A percentile compares a stretch with the other conserved stretches of the same genome.
Evolutionary conservation across 345 rosid genomes (phyloP).

Genomic region (Atalantia buxifolia): DNA sequence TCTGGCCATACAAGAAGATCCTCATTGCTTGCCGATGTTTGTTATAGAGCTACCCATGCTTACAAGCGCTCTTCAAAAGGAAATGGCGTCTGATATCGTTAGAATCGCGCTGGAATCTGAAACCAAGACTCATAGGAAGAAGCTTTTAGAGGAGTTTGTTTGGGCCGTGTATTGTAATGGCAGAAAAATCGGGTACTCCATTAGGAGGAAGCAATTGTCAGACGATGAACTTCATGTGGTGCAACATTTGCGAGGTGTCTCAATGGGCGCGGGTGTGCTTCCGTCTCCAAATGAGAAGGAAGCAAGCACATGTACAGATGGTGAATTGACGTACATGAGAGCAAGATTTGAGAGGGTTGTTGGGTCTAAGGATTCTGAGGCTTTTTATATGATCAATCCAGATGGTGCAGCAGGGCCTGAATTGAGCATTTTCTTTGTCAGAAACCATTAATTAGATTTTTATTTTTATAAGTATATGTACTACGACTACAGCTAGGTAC

Average conservation of each 20-base stretch:
- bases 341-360: constrained; percentile 83
- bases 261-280: constrained; percentile 97
- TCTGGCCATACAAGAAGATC: constrained; percentile 92
- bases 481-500: too few relatives aligned
- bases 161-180: constrained; percentile 97
- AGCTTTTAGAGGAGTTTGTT: constrained; percentile 79
- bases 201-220: constrained; percentile 77
- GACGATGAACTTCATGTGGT: constrained; percentile 88
- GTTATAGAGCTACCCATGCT: constrained; percentile 88
- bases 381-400: constrained; percentile 92
- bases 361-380: constrained; percentile 91
- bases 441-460: constrained; percentile 38
- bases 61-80: constrained; percentile 67
- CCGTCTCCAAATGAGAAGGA: constrained; percentile 67
- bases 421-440: constrained; percentile 83
- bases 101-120: constrained; percentile 90
- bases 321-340: constrained; percentile 85
- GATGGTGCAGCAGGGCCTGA: constrained; percentile 86
- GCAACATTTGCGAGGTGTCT: constrained; percentile 80
- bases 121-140: constrained; percentile 72
- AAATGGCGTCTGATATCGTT: constrained; percentile 86
- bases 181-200: constrained; percentile 77
- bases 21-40: constrained; percentile 73
- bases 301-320: constrained; percentile 29
- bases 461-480: too few relatives aligned